Percentiles rank a stretch among this genome's conserved stretches.
Conservation (phyloP, 1,284 basidiomycete genomes). For the Anthracocystis walkeri region DNA sequence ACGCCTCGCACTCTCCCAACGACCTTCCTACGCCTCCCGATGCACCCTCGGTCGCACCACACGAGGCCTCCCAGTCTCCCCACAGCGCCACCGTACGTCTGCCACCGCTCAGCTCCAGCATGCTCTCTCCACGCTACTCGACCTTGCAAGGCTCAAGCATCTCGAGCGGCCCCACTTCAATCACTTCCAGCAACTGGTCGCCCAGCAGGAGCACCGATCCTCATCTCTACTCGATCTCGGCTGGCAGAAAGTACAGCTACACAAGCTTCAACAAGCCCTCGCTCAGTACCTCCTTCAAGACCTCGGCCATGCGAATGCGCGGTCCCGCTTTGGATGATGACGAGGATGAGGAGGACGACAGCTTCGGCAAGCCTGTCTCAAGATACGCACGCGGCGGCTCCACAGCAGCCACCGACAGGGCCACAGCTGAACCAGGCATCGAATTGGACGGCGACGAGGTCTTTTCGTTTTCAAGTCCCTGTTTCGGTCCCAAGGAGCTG, state of each 20-base stretch:
- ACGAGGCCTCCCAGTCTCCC: slow-evolving; percentile 34
- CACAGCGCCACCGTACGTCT: slow-evolving; percentile 36
- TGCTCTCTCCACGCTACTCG: slow-evolving; percentile 47
- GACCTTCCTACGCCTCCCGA: slow-evolving; percentile 67
- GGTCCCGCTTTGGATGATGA: slow-evolving; percentile 47
- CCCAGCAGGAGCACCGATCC: slow-evolving; percentile 51
- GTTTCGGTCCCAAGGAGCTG: slow-evolving; percentile 57
- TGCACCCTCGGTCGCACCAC: slow-evolving; percentile 34
- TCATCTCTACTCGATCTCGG: slow-evolving; percentile 55
- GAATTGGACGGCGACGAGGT: slow-evolving; percentile 59
- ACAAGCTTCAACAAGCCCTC: slow-evolving; percentile 55
- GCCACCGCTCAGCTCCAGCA: slow-evolving; percentile 45
- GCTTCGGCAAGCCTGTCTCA: slow-evolving; percentile 43
- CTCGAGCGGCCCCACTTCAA: slow-evolving; percentile 51
- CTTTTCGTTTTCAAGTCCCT: slow-evolving; percentile 63
- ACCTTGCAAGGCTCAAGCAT: slow-evolving; percentile 51
- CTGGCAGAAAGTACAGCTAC: slow-evolving; percentile 51
- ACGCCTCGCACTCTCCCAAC: slow-evolving; percentile 56
- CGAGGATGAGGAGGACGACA: slow-evolving; percentile 54
- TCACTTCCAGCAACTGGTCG: slow-evolving; percentile 55
- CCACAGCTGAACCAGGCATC: slow-evolving; percentile 36
- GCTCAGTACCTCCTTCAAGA: slow-evolving; percentile 62
- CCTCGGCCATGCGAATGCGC: slow-evolving; percentile 59
- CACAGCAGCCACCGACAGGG: slow-evolving; percentile 20
- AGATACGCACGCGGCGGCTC: slow-evolving; percentile 30